These are phyloP conservation scores for Heliosperma pusillum DNA, from an alignment of 148 eudicot genomes.

Conservation along the genomic window DNA sequence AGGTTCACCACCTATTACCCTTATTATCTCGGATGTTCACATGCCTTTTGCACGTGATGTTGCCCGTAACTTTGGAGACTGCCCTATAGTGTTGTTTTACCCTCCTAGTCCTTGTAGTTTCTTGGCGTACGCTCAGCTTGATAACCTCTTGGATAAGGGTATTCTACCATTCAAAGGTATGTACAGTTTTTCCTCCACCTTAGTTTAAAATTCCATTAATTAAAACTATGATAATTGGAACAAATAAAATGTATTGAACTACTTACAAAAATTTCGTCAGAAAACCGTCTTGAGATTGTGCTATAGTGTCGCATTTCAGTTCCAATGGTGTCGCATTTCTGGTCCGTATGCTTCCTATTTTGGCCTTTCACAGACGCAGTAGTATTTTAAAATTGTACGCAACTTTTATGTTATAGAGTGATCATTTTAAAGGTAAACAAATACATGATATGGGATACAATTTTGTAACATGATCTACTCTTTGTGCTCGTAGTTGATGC, in stretches of 20 bases:
- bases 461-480: too few species aligned
- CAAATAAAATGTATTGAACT: not conserved
- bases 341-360: too few species aligned
- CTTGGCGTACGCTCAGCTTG: conserved; percentile 26
- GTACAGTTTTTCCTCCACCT: not conserved
- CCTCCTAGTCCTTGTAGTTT: conserved; percentile 39
- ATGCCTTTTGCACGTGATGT: conserved; percentile 35
- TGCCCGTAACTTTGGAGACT: conserved; percentile 16
- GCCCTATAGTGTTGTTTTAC: conserved; percentile 33
- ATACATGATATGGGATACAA: too few species aligned
- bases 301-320: too few species aligned
- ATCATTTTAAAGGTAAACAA: too few species aligned
- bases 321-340: too few species aligned
- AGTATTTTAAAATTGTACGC: too few species aligned
- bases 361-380: too few species aligned
- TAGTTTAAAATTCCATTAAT: not conserved
- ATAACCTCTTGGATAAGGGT: conserved; percentile 13
- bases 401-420: too few species aligned
- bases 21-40: conserved; percentile 31
- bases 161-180: conserved; percentile 44
- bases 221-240: not conserved
- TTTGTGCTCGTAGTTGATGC: not conserved
- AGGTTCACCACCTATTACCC: conserved; percentile 27
- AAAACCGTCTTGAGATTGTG: too few species aligned
- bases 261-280: too few species aligned